Conservation (phyloP, 2,329 filamentous ascomycete species). For the Ploettnerulaceae sp. region DNA sequence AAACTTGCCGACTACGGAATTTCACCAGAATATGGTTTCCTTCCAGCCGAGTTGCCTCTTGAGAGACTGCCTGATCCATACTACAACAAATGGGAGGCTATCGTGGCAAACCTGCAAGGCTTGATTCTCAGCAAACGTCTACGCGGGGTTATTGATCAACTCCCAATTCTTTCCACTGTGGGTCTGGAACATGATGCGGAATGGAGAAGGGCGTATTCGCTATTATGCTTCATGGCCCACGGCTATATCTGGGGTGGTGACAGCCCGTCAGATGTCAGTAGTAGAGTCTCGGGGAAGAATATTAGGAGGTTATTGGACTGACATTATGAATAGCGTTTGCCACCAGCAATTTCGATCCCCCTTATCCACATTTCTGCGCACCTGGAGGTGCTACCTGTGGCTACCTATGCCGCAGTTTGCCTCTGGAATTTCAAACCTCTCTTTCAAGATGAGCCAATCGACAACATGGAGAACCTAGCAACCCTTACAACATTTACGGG, state of each 20-base stretch:
- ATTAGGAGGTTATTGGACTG: conserved; percentile 11
- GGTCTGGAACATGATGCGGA: conserved; percentile 79
- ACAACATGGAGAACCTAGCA: conserved; percentile 80
- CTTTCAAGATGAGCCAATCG: conserved; percentile 75
- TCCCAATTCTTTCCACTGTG: conserved; percentile 79
- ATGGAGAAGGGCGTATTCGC: conserved; percentile 89
- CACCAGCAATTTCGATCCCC: conserved; percentile 76
- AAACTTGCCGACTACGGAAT: conserved; percentile 73
- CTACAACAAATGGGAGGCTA: conserved; percentile 91
- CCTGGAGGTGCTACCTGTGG: conserved; percentile 85
- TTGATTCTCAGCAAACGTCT: conserved; percentile 82
- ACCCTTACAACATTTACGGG: conserved; percentile 90
- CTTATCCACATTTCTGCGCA: conserved; percentile 70
- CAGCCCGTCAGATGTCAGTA: conserved; percentile 63
- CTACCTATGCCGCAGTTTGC: conserved; percentile 86
- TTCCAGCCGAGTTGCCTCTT: conserved; percentile 76
- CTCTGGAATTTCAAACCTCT: conserved; percentile 97
- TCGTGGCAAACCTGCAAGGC: conserved; percentile 79
- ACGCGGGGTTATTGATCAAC: conserved; percentile 69
- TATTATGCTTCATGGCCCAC: conserved; percentile 88
- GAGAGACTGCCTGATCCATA: conserved; percentile 80
- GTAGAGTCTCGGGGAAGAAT: neutral
- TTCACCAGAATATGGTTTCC: conserved; percentile 75
- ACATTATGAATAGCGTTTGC: conserved; percentile 49
- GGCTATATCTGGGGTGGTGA: conserved; percentile 96